Base-by-base conservation (phyloP, 2,329 filamentous ascomycete species). In the Hypoxylon sp. region DNA sequence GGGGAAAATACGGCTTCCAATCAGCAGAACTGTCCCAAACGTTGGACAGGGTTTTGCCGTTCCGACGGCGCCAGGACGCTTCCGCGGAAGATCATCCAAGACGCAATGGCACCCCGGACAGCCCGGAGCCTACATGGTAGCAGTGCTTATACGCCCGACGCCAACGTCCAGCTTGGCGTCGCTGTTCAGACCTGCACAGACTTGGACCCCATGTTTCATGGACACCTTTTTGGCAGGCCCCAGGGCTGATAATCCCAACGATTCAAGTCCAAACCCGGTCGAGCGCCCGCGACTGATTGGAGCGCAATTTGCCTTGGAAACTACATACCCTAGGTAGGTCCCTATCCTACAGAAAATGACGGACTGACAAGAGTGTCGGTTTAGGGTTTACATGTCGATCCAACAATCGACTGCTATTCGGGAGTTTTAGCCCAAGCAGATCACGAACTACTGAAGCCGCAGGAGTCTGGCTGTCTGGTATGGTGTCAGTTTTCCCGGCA, bases 121-220 rank as follows among this genome's bases (percentile, higher is more conserved):
- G n/a, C n/a, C n/a, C n/a, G n/a, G n/a, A n/a, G n/a, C n/a, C n/a
- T n/a, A n/a, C n/a, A n/a, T n/a, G 46, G 50, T 41, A 48, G 31
- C 41, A 57, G 20, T 18, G 15, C 27, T 48, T 43, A 26, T 29
- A 51, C 46, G 42, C 40, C 55, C 29, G 17, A 40, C 45, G 31
- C 23, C 48, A 46, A 43, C 31, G n/a, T 21, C 42, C 20, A 58
- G 53, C 17, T 18, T 52, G 26, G 50, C 29, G 18, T 35, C 50
- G 43, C 29, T 56, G 45, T 48, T 37, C 29, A 43, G 48, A 35
- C 56, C 29, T 56, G 45, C 45, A 31, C 29, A 43, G 48, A 35
- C 56, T 21, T 50, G 29, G 57, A 61, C 62, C 60, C 62, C 62
- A 63, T 52, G 62, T 65, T 65, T 65, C 62, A 65, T 56, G n/a